Evolutionary conservation across 2,329 filamentous ascomycete species (phyloP), one percentile per base, ranked within the genome.

Genomic region (Phialemoniopsis sp.): DNA sequence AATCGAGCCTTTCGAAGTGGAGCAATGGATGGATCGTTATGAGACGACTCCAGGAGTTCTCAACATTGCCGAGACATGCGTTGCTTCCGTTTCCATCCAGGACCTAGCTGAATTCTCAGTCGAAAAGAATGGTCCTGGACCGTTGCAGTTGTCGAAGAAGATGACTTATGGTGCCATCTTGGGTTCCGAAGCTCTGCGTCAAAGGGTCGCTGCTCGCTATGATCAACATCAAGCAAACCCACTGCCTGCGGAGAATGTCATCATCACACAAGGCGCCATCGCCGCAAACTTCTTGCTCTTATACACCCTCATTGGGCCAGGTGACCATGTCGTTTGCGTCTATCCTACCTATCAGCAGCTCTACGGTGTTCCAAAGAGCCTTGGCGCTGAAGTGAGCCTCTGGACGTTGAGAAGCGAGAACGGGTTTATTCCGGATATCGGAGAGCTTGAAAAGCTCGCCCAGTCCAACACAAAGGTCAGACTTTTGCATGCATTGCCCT

Each of bases 341-440:
- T 87, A 89, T 56, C 89, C 89, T 12, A 91, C 87, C 1, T 94
- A 93, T 53, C 87, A 93, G 58, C 87, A 93, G 52, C 72, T 95
- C 2, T 93, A 91, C 55, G 70, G 80, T 9, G 77, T 94, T 1
- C 87, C 89, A 0, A 70, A 73, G 48, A 84, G 80, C 29, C 64
- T 94, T 5, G 88, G 89, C 0, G 87, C 87, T 1, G 78, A 87
- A 42, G 85, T 94, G 13, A 80, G 81, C 32, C 59, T 91, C 10
- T 95, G 89, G 89, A 80, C 77, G 55, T 70, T 88, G 8, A 73
- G 72, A 36, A 70, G 76, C 30, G 68, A 79, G 16, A 73, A 87
- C 36, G 71, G 74, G 13, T 93, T 83, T 67, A 62, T 83, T 7
- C 78, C 86, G 0, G 73, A 88, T 46, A 58, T 88, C 13, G 68